Evolutionary conservation across 164 flowering plant species (phyloP).

Genomic region (Vitis riparia): DNA sequence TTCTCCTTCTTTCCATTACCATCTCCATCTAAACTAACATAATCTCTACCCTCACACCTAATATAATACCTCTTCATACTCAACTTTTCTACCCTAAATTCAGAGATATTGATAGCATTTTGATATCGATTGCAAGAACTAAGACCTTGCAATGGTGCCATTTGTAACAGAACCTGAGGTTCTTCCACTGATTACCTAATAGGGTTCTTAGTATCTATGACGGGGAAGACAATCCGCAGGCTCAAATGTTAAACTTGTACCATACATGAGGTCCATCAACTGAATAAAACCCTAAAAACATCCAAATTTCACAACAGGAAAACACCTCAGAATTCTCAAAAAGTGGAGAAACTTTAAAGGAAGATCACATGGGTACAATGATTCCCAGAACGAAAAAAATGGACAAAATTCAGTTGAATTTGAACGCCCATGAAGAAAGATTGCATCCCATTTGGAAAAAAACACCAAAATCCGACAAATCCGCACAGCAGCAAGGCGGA

Average conservation of each 20-base stretch:
- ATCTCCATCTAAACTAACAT: conserved; percentile 6
- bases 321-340: conserved; percentile 3
- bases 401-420: not conserved
- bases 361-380: no score
- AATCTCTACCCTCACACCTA: not conserved
- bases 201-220: not conserved
- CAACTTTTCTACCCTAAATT: not conserved
- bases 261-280: no score
- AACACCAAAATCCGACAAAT: not conserved
- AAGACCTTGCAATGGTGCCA: conserved; percentile 18
- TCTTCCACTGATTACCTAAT: not conserved
- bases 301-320: conserved; percentile 1
- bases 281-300: not conserved
- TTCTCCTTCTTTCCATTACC: conserved; percentile 2
- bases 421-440: not conserved
- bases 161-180: conserved; percentile 11
- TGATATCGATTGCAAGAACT: conserved; percentile 5
- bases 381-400: not conserved
- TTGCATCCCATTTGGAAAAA: not conserved
- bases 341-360: not conserved
- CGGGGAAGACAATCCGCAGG: no score
- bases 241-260: no score
- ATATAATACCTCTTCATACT: conserved; percentile 2
- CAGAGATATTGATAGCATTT: not conserved
- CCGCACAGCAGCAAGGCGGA: no score